Base-by-base conservation (phyloP, 495 filamentous ascomycete species). In the Evernia prunastri region DNA sequence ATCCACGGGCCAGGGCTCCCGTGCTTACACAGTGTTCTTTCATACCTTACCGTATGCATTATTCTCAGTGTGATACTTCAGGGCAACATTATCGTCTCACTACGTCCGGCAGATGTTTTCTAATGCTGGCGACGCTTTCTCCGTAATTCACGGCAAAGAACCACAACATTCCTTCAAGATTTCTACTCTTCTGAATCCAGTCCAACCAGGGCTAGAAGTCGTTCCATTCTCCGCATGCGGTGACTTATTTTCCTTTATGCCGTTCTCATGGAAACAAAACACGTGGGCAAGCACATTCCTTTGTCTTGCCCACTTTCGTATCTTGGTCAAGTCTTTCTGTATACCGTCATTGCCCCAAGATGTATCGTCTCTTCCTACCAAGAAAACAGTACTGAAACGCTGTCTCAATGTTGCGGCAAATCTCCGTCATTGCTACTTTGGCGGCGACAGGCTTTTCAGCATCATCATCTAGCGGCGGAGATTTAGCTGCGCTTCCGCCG, bases 271-370 rank as follows among this genome's bases (percentile, higher is more conserved):
- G 51, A 54, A 33, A 54, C 51, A 20, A 54, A 35, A 29, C 51
- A 54, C 51, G 51, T 54, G 51, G 37, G 31, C 59, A 49, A 42
- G 40, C 59, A 35, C 36, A 61, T 23, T 63, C 42, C 61, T 63
- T 57, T 57, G 53, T 63, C 39, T 49, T 60, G 17, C 12, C 61
- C 53, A 56, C 27, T 35, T 23, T 13, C 20, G 59, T 47, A 33
- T 45, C 17, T 42, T 56, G 37, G 23, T 35, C 61, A 35, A 45
- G n/a, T 23, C 36, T 45, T 18, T 42, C 59, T 49, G 9, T 43
- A 57, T 56, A 56, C 51, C 51, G 51, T 54, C 51, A 54, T 54
- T 33, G 51, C 51, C 49, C 13, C 49, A 8, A 53, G 20, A 54
- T 54, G 51, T 7, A 54, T 54, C 29, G 29, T 54, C 51, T 31